Evolutionary conservation across 495 filamentous ascomycete species (phyloP).

Genomic region (Aspergillus coremiiformis): DNA sequence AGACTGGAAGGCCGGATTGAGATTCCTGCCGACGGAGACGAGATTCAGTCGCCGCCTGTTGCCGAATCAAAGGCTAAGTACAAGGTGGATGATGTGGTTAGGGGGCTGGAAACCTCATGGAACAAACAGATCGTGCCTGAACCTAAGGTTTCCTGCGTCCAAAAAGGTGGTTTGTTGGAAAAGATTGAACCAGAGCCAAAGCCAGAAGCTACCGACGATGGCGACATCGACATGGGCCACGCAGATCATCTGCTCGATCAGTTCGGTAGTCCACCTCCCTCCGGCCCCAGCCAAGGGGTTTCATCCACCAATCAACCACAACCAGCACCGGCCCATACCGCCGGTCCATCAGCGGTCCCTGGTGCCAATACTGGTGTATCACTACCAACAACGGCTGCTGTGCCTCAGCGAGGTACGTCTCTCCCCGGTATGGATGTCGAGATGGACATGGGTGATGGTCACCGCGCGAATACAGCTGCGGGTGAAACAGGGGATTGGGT

Average conservation of each 20-base stretch:
- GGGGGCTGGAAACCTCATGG: slow-evolving; percentile 48
- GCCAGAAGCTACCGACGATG: slow-evolving; percentile 42
- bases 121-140: slow-evolving; percentile 50
- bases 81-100: slow-evolving; percentile 54
- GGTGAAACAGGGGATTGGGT: slow-evolving; percentile 52
- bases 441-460: slow-evolving; percentile 35
- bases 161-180: slow-evolving; percentile 66
- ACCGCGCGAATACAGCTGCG: slow-evolving; percentile 23
- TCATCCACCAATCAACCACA: slow-evolving; percentile 3
- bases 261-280: slow-evolving; percentile 48
- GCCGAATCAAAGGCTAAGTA: slow-evolving; percentile 41
- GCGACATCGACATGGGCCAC: slow-evolving; percentile 61
- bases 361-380: slow-evolving; percentile 21
- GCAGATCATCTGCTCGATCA: slow-evolving; percentile 58
- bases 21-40: slow-evolving; percentile 43
- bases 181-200: slow-evolving; percentile 42
- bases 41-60: slow-evolving; percentile 28
- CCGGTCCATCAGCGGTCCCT: background rate
- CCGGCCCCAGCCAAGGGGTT: slow-evolving; percentile 18
- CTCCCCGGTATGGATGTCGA: slow-evolving; percentile 30
- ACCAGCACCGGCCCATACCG: slow-evolving; percentile 1
- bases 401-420: slow-evolving; percentile 4
- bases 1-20: slow-evolving; percentile 55
- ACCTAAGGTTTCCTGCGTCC: slow-evolving; percentile 56
- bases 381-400: slow-evolving; percentile 11